Base-by-base conservation (phyloP, 2,329 filamentous ascomycete genomes). In the Aphanocladium album region DNA sequence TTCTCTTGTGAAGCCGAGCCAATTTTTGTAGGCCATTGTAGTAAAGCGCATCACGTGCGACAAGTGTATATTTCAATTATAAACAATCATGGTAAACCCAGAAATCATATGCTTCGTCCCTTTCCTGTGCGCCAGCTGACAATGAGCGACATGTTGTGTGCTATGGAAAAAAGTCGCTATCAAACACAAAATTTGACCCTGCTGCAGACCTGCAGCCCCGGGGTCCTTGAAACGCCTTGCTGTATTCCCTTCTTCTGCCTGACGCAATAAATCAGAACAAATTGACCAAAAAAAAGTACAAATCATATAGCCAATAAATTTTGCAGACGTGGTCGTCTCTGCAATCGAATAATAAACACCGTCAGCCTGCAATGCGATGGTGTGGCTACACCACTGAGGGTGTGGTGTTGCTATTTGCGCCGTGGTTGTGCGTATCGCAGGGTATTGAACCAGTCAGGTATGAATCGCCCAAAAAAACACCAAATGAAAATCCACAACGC, bases 371-470 rank as follows among this genome's bases (percentile, higher is more conserved):
- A 30, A 49, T 54, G 62, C 57, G 43, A 57, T 60, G 43, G 19
- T 57, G 23, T n/a, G n/a, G 21, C 55, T 43, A 21, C 33, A 33
- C 53, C 39, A 8, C 30, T 16, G 16, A 45, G n/a, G 7, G 47
- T 4, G 30, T 37, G 27, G 52, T 55, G 50, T 39, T 19, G 52
- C 54, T 35, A 41, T 57, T 51, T 37, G 52, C 46, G 37, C 27
- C 23, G 41, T 27, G 45, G 17, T 53, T 67, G 65, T 69, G 21
- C 41, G 19, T 41, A 62, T 68, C 67, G 67, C 64, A 69, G 71
- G 71, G 71, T 73, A 73, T 73, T 21, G 19, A 57, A 30, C 33
- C 50, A 70, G 68, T 66, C 67, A 65, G 65, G 68, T 65, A 63
- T 65, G 66, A 61, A 69, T 65, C 64, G 63, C 66, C 64, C 60